Percentiles rank a stretch among this genome's conserved stretches.
Evolutionary conservation across 176 grass and related monocot genomes (phyloP).

Genomic region (Cocos nucifera): DNA sequence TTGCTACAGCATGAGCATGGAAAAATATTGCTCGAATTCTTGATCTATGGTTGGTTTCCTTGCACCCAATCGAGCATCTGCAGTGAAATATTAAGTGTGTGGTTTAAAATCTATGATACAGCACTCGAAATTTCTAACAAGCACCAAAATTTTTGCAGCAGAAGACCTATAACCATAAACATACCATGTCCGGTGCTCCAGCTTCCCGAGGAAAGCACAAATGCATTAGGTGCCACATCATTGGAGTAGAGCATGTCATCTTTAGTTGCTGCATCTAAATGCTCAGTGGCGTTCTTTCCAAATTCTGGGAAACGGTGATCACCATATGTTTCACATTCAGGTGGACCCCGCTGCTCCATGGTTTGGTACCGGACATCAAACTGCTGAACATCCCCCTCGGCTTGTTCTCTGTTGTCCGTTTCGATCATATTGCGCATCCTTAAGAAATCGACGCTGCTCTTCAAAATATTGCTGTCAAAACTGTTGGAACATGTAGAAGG

Average conservation of each 20-base stretch:
- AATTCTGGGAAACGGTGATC: conserved; percentile 23
- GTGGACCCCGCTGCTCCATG: conserved; percentile 19
- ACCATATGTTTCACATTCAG: conserved; percentile 29
- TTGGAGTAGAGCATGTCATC: conserved; percentile 47
- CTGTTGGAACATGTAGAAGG: conserved; percentile 37
- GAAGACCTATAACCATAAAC: not conserved
- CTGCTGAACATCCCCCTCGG: conserved; percentile 8
- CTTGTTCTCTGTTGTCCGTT: conserved; percentile 25
- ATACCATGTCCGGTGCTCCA: conserved; percentile 33
- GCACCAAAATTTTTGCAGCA: not conserved
- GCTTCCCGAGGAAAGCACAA: conserved; percentile 21
- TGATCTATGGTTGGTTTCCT: conserved; percentile 59
- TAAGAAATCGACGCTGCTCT: conserved; percentile 26
- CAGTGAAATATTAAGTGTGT: conserved; percentile 5
- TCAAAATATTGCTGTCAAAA: conserved; percentile 35
- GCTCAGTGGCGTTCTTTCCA: conserved; percentile 10
- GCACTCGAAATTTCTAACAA: conserved; percentile 17
- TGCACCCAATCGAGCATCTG: conserved; percentile 23
- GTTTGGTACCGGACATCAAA: conserved; percentile 14
- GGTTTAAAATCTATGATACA: not conserved
- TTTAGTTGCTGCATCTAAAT: conserved; percentile 21
- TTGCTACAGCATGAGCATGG: conserved; percentile 64
- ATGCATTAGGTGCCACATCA: conserved; percentile 21
- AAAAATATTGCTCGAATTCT: conserved; percentile 83
- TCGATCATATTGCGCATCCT: conserved; percentile 24